Base-by-base conservation (phyloP, 495 filamentous ascomycete genomes). In the Podospora appendiculata region DNA sequence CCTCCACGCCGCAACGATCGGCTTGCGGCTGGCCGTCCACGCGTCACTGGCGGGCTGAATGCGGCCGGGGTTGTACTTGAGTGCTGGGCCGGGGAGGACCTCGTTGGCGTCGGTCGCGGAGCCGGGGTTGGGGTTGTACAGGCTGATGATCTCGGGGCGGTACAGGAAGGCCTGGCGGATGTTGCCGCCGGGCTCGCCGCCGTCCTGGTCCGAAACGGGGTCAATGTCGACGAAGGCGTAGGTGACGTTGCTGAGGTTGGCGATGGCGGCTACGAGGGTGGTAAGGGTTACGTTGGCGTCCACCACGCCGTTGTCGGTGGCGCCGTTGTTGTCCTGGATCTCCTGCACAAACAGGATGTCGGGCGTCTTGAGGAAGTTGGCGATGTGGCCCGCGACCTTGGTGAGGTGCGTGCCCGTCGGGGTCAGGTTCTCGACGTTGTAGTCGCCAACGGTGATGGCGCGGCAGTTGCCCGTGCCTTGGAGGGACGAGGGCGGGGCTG, bases 131-230 rank as follows among this genome's bases (percentile, higher is more conserved):
- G 70, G 65, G 35, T 77, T 70, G 48, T 70, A 71, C 32, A 83
- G 71, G 12, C 61, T 69, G 34, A 85, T 53, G 6, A 78, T 47
- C 2, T 66, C 56, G 0, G 77, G 71, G 11, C 79, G 73, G 69
- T 81, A 85, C 9, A 85, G 65, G 64, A 81, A 85, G 5, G 79
- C 81, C 8, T 71, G 68, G 19, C 82, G 80, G 70, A 85, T 84
- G 61, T 85, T 84, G n/a, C 80, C 79, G 33, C 81, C 81, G 0
- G 79, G 81, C 18, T 71, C 59, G 35, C 82, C 82, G 54, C 82
- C 82, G 59, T 83, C 76, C 45, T 64, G 44, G 59, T 69, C 66
- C 59, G 79, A 52, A 16, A 68, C 48, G 3, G 80, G 78, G 45
- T 57, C 67, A 51, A 85, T 70, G 48, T 77, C 70, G 40, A 65